phyloP scores from a whole-genome alignment of 345 rosid genomes.

The Garcia nutans region DNA sequence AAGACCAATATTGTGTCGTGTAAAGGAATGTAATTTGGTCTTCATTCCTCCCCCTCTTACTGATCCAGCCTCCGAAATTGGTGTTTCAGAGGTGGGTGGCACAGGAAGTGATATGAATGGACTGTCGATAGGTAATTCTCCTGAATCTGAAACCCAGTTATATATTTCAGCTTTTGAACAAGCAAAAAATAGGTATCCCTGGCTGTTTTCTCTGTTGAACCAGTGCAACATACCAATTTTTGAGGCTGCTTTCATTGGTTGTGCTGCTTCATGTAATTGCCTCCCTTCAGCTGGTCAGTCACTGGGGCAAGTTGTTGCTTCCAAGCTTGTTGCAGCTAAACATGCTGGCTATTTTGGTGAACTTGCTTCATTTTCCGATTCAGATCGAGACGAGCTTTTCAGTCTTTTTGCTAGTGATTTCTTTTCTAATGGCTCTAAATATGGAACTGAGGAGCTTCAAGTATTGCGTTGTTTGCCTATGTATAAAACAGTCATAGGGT shows the following conservation, averaged over 20 bases:
- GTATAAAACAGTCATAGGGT: slow-evolving; percentile 68
- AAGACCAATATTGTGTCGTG: slow-evolving; percentile 80
- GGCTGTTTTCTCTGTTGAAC: slow-evolving; percentile 76
- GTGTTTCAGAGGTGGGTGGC: slow-evolving; percentile 26
- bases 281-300: slow-evolving; percentile 66
- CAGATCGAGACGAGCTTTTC: slow-evolving; percentile 70
- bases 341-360: slow-evolving; percentile 69
- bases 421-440: slow-evolving; percentile 51
- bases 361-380: slow-evolving; percentile 52
- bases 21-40: slow-evolving; percentile 64
- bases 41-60: slow-evolving; percentile 64
- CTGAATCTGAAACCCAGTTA: slow-evolving; percentile 40
- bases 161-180: slow-evolving; percentile 58
- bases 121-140: slow-evolving; percentile 30
- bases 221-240: slow-evolving; percentile 83
- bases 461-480: slow-evolving; percentile 76
- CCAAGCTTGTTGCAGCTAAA: slow-evolving; percentile 80
- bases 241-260: slow-evolving; percentile 66
- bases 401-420: slow-evolving; percentile 77
- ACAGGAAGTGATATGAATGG: slow-evolving; percentile 36
- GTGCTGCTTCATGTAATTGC: slow-evolving; percentile 65
- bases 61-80: slow-evolving; percentile 36
- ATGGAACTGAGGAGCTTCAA: slow-evolving; percentile 67
- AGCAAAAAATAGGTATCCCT: slow-evolving; percentile 55
- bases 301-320: slow-evolving; percentile 76